Conservation (phyloP, 148 eudicot genomes). For the Agrostemma githago region DNA sequence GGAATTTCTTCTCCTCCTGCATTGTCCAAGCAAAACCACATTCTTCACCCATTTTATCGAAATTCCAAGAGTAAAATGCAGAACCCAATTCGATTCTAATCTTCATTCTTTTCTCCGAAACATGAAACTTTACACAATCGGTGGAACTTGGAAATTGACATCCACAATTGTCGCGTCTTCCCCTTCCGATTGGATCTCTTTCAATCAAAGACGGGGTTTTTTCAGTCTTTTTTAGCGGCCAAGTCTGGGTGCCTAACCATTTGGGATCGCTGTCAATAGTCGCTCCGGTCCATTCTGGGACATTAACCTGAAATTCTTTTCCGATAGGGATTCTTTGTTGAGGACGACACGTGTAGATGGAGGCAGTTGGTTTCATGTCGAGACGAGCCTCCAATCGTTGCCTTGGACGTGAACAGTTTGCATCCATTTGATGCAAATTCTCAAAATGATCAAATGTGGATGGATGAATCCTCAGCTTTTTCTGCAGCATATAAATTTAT, state of each 20-base stretch:
- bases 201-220: constrained; percentile 28
- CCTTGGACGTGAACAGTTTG: constrained; percentile 20
- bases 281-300: constrained; percentile 56
- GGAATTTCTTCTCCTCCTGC: constrained; percentile 53
- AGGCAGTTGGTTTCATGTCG: constrained; percentile 30
- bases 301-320: constrained; percentile 49
- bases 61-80: constrained; percentile 57
- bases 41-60: constrained; percentile 74
- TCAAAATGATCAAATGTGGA: constrained; percentile 63
- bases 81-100: constrained; percentile 63
- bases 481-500: constrained; percentile 33
- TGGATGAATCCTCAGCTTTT: constrained; percentile 73
- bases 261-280: constrained; percentile 43
- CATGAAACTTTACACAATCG: constrained; percentile 62
- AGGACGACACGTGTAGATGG: constrained; percentile 27
- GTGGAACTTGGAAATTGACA: constrained; percentile 52
- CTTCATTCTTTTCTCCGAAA: constrained; percentile 47
- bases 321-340: constrained; percentile 56
- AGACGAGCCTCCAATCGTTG: constrained; percentile 27
- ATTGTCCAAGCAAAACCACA: constrained; percentile 59
- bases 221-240: constrained; percentile 54
- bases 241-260: constrained; percentile 62
- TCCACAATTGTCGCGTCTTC: constrained; percentile 57
- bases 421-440: constrained; percentile 7
- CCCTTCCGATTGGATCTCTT: constrained; percentile 63